phyloP scores from a whole-genome alignment of 2,329 filamentous ascomycete genomes.

The Trichoderma pleuroti region DNA sequence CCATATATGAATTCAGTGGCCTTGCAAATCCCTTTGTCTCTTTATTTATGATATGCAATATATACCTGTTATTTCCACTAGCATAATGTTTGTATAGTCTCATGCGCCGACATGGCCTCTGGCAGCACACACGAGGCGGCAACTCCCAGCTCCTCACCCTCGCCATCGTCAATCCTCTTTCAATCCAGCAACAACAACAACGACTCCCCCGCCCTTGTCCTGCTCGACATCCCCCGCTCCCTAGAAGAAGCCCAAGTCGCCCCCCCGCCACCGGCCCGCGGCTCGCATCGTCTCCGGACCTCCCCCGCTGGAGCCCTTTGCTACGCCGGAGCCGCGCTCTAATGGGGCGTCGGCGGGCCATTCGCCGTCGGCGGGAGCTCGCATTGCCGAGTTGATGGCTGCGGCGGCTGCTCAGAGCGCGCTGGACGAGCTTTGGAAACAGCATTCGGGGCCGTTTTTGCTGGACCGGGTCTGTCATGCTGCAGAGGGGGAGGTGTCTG shows the following conservation, averaged over 20 bases:
- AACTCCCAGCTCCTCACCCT: background rate
- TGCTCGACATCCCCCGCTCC: slow-evolving; percentile 68
- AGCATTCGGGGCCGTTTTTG: slow-evolving; percentile 44
- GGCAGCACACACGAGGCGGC: background rate
- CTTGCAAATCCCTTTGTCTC: background rate
- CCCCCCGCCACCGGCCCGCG: slow-evolving; percentile 34
- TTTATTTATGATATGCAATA: background rate
- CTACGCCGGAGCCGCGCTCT: slow-evolving; percentile 51
- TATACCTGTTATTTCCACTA: background rate
- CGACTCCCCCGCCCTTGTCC: slow-evolving; percentile 43
- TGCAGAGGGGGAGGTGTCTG: background rate
- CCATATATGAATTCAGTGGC: background rate
- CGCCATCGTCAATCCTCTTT: slow-evolving; percentile 33
- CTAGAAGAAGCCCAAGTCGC: slow-evolving; percentile 63
- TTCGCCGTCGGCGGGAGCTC: slow-evolving; percentile 40
- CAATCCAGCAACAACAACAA: slow-evolving; percentile 24
- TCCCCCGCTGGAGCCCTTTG: slow-evolving; percentile 45
- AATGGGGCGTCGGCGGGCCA: background rate
- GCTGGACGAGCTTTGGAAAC: slow-evolving; percentile 35
- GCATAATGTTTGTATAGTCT: background rate
- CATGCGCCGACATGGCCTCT: background rate
- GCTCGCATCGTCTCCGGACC: slow-evolving; percentile 45
- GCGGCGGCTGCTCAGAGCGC: slow-evolving; percentile 44
- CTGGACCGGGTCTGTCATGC: slow-evolving; percentile 38
- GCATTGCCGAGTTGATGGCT: slow-evolving; percentile 53